Evolutionary conservation across 129 eudicot genomes (phyloP).

Genomic region (Saussurea involucrata): DNA sequence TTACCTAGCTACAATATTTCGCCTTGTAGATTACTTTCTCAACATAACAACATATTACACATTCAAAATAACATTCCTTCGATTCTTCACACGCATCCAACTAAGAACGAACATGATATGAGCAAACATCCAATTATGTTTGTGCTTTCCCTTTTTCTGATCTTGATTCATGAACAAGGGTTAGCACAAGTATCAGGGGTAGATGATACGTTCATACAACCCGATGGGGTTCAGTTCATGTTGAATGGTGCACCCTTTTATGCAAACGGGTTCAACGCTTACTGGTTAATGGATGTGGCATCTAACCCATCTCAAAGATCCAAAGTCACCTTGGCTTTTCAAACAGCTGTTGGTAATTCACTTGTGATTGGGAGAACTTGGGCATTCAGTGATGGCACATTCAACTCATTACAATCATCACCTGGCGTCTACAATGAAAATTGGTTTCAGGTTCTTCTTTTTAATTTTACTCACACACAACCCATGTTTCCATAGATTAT

Average conservation of each 20-base stretch:
- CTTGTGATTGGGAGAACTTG: constrained; percentile 58
- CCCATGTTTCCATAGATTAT: background rate
- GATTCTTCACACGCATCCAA: background rate
- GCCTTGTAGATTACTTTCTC: background rate
- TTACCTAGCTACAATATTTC: background rate
- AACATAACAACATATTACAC: background rate
- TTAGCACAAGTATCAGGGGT: constrained; percentile 10
- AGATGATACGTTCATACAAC: constrained; percentile 33
- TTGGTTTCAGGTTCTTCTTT: constrained; percentile 48
- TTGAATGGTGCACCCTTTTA: constrained; percentile 52
- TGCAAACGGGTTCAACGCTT: constrained; percentile 69
- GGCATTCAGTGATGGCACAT: constrained; percentile 69
- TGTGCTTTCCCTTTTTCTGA: background rate
- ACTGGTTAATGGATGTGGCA: constrained; percentile 64
- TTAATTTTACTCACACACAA: background rate
- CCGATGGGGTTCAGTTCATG: constrained; percentile 34
- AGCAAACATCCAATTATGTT: background rate
- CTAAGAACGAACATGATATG: background rate
- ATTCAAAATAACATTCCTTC: background rate
- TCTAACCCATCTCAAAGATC: constrained; percentile 40
- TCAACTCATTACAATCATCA: constrained; percentile 44
- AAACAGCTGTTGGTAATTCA: constrained; percentile 40
- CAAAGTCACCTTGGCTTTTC: constrained; percentile 41
- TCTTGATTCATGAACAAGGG: constrained; percentile 15
- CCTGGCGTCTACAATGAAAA: constrained; percentile 69